Evolutionary conservation across 176 grass and related monocot species (phyloP), one percentile per base, ranked within the genome.

Genomic region (Rhynchospora breviuscula): DNA sequence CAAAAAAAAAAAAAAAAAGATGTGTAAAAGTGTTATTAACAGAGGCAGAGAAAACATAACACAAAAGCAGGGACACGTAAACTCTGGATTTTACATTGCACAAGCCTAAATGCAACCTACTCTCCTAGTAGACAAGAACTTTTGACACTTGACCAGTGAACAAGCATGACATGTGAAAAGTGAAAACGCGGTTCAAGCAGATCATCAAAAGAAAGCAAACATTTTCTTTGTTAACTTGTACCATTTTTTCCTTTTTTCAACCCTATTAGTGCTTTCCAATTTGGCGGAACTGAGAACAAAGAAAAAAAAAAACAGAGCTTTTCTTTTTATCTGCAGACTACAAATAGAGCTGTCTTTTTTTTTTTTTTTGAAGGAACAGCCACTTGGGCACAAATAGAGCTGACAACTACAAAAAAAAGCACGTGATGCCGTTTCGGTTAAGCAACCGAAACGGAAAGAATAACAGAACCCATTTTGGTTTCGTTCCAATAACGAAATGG

Each of bases 131-230:
- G n/a, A 43, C 9, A 22, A 25, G 14, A 52, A 26, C 17, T 82
- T 82, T 82, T 64, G 35, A 64, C 58, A 3, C 18, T 64, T 81
- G 79, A 81, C 79, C 33, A 59, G 35, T 59, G 31, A 79, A 10
- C 40, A 70, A 19, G 48, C 60, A 63, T 63, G 7, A 23, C 6
- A 60, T 60, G 29, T 40, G 29, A 43, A 67, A 51, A 49, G 69
- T 51, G 69, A 73, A 51, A 73, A 73, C 45, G 45, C 45, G 44
- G 4, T 73, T 73, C 69, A 23, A 73, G 45, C 40, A 12, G 40
- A 71, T 22, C n/a, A 21, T 73, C 19, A 25, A 73, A 73, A 73
- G 14, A 73, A 51, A 47, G 11, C 48, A 51, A 44, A 51, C 2
- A 33, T 73, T 0, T 73, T 73, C 45, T 51, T 73, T 51, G 17